Conservation (phyloP, 305 asterid species). For the Solanum hybrid region DNA sequence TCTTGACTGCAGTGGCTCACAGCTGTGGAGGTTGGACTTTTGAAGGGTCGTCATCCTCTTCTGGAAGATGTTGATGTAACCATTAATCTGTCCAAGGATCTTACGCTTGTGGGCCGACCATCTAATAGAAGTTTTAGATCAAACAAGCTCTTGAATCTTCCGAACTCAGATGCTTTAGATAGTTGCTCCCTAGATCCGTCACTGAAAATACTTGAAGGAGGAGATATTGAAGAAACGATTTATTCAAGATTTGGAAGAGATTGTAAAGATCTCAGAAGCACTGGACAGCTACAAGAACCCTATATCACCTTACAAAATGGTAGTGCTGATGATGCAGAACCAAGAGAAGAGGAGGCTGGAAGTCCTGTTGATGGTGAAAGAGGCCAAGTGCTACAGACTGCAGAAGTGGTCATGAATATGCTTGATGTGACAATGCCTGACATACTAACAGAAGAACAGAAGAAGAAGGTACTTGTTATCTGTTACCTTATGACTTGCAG, state of each 20-base stretch:
- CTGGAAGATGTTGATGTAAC: constrained; percentile 71
- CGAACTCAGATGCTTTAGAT: constrained; percentile 20
- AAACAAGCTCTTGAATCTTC: constrained; percentile 30
- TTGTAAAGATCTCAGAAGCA: constrained; percentile 6
- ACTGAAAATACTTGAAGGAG: constrained; percentile 20
- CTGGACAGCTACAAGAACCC: constrained; percentile 23
- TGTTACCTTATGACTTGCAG: neutral
- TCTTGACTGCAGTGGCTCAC: constrained; percentile 71
- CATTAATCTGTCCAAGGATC: constrained; percentile 64
- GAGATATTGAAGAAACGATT: constrained; percentile 17
- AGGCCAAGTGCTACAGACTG: constrained; percentile 64
- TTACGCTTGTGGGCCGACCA: constrained; percentile 28
- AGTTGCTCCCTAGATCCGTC: constrained; percentile 26
- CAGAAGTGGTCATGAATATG: constrained; percentile 69
- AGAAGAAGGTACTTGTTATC: constrained; percentile 55
- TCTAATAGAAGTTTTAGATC: constrained; percentile 26
- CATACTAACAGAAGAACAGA: constrained; percentile 65
- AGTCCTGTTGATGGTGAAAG: constrained; percentile 40
- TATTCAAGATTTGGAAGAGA: constrained; percentile 27
- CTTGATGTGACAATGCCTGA: constrained; percentile 78
- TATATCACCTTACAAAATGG: constrained; percentile 19
- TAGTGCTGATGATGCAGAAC: constrained; percentile 27
- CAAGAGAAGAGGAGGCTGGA: constrained; percentile 24
- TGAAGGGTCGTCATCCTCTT: constrained; percentile 97
- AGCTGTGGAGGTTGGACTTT: constrained; percentile 96